Evolutionary conservation across 2,329 filamentous ascomycete species (phyloP), one percentile per base, ranked within the genome.

Genomic region (Sclerotinia subarctica): DNA sequence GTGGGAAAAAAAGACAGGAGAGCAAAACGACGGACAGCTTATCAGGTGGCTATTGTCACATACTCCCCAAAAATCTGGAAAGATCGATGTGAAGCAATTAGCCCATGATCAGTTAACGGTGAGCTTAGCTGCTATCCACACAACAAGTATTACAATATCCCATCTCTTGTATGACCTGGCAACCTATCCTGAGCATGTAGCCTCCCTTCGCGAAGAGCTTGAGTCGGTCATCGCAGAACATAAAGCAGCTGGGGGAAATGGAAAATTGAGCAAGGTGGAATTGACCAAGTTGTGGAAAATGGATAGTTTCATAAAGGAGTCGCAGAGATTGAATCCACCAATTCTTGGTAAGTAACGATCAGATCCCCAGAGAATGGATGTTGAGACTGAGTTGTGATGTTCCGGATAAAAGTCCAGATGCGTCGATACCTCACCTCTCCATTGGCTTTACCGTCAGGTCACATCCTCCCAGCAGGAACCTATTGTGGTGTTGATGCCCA

Each of bases 141-240:
- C 82, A 0, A 85, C 82, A 0, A 81, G 81, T 0, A 70, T 81
- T 44, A 78, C 81, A 0, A 72, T 81, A 0, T 83, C 82, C 3
- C 76, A 85, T 80, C 68, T 67, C 64, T 56, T 67, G 7, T 67
- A 67, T 49, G 56, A 67, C 54, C 13, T 67, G n/a, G 54, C 64
- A 24, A 47, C 46, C 5, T 51, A 56, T 47, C 64, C 64, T 19
- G 64, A 67, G 24, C 46, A 67, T 35, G 53, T 67, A 19, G 64
- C 46, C 15, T 32, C 46, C 11, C 64, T 67, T 8, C 64, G 56
- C 3, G n/a, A 5, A 62, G 64, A 67, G 32, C 15, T 67, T 2
- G 46, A 57, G 19, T 58, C 35, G 3, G 56, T 62, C 17, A 42
- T 62, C 1, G 44, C 53, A n/a, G 62, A 64, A 4, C n/a, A 64